A percentile compares a stretch with the other conserved stretches of the same genome.
Conservation (phyloP, 371 early-diverging fungal genomes). For the Mortierella sp. region DNA sequence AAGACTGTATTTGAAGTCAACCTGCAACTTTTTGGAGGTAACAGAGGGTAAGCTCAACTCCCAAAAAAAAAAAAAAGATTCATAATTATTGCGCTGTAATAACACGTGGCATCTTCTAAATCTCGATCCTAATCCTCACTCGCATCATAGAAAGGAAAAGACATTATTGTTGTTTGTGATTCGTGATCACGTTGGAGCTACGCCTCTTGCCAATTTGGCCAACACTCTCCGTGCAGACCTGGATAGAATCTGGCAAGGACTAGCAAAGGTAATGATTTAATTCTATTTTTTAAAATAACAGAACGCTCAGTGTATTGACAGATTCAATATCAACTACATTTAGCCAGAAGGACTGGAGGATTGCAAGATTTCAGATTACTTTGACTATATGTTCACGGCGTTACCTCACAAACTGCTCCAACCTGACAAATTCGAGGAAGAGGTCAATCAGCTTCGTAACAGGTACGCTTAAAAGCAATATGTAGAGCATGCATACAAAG, state of each 20-base stretch:
- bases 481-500: too few relatives aligned
- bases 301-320: background rate
- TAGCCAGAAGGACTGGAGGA: constrained; percentile 87
- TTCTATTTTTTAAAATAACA: background rate
- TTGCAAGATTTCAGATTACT: constrained; percentile 87
- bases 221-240: constrained; percentile 86
- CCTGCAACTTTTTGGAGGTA: constrained; percentile 90
- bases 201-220: constrained; percentile 86
- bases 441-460: constrained; percentile 73
- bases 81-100: background rate
- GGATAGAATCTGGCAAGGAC: constrained; percentile 89
- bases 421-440: constrained; percentile 85
- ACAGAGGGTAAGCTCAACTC: constrained; percentile 59
- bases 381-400: constrained; percentile 91
- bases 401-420: constrained; percentile 93
- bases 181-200: constrained; percentile 92
- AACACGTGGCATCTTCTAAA: constrained; percentile 9
- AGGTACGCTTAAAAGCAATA: too few relatives aligned
- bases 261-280: constrained; percentile 74
- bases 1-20: constrained; percentile 99
- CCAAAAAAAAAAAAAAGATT: background rate
- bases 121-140: background rate
- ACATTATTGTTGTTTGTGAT: constrained; percentile 96
- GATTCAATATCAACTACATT: background rate
- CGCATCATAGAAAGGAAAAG: constrained; percentile 69